Conservation (phyloP, 192 early-diverging fungal species). For the Lobulomyces angularis region DNA sequence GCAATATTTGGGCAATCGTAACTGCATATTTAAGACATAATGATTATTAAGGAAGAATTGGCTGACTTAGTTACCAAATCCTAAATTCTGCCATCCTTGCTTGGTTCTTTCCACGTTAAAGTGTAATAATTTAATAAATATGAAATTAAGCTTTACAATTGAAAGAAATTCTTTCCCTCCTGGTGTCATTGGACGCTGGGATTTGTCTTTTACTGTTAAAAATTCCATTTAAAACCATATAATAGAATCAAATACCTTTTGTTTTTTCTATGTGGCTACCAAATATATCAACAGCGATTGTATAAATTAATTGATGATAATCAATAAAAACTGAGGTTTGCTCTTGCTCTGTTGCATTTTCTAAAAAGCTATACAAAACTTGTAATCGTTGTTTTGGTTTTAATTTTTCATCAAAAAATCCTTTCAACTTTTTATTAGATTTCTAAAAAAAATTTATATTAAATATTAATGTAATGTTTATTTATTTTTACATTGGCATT, state of each 20-base stretch:
- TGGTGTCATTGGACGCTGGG: slow-evolving; percentile 38
- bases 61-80: slow-evolving; percentile 39
- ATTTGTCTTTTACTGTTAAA: slow-evolving; percentile 27
- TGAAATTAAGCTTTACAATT: slow-evolving; percentile 46
- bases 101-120: slow-evolving; percentile 55
- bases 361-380: slow-evolving; percentile 55
- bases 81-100: slow-evolving; percentile 57
- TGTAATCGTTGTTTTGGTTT: slow-evolving; percentile 55
- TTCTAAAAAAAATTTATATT: too few species aligned
- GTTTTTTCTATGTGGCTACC: slow-evolving; percentile 63
- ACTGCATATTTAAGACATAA: slow-evolving; percentile 25
- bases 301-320: slow-evolving; percentile 55
- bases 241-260: slow-evolving; percentile 31
- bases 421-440: slow-evolving; percentile 64
- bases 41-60: not conserved
- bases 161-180: slow-evolving; percentile 52
- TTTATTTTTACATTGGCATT: too few species aligned
- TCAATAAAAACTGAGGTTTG: slow-evolving; percentile 68
- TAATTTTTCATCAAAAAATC: slow-evolving; percentile 66
- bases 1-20: slow-evolving; percentile 46
- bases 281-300: slow-evolving; percentile 54
- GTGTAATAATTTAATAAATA: slow-evolving; percentile 56
- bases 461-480: too few species aligned
- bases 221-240: slow-evolving; percentile 5
- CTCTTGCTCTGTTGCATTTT: slow-evolving; percentile 53